A percentile compares a stretch with the other conserved stretches of the same genome.
Conservation (phyloP, 192 early-diverging fungal genomes). For the Mortierella antarctica region DNA sequence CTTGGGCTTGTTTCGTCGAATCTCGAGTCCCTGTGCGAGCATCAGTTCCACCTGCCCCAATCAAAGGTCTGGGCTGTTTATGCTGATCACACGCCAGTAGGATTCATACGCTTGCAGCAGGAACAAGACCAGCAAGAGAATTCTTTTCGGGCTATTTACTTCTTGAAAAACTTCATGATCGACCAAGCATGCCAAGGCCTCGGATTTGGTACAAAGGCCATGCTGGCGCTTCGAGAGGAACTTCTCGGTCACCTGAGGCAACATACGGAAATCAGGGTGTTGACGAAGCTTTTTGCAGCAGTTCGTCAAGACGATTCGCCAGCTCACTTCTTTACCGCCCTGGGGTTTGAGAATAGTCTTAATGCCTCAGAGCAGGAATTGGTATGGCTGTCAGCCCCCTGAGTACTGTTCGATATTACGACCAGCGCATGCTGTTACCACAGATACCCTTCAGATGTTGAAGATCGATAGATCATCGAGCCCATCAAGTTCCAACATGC, state of each 20-base stretch:
- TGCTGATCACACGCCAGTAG: conserved; percentile 35
- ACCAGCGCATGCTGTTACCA: too few species aligned
- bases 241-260: not conserved
- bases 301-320: conserved; percentile 37
- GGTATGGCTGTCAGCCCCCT: too few species aligned
- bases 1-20: conserved; percentile 14
- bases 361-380: too few species aligned
- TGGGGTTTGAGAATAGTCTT: conserved; percentile 8
- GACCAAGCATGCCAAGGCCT: conserved; percentile 34
- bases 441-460: too few species aligned
- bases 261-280: not conserved
- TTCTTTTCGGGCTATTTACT: not conserved
- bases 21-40: conserved; percentile 44
- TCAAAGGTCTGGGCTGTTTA: conserved; percentile 32
- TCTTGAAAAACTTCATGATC: conserved; percentile 29
- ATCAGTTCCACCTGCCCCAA: conserved; percentile 20
- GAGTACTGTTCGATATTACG: too few species aligned
- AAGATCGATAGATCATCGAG: too few species aligned
- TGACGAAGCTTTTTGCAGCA: conserved; percentile 9
- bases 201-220: conserved; percentile 33
- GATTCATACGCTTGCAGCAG: conserved; percentile 28
- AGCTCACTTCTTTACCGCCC: conserved; percentile 28
- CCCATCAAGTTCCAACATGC: too few species aligned
- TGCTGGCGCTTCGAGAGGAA: conserved; percentile 11
- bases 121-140: not conserved